Evolutionary conservation across 306 rosid genomes (phyloP).

Genomic region (Quercus alba): DNA sequence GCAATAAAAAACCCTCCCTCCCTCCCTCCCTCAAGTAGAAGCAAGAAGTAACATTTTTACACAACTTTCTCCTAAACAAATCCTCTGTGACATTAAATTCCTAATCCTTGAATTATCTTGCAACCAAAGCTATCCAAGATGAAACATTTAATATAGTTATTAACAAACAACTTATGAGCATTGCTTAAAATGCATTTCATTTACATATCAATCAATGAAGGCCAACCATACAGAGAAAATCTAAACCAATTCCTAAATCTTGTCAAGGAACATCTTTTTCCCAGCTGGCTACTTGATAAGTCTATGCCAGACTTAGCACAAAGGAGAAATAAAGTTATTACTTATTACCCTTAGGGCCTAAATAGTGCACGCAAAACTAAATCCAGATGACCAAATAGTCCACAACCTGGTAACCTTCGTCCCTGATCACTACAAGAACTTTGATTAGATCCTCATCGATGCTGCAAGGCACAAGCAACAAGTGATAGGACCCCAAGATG

Average conservation of each 20-base stretch:
- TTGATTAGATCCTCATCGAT: not conserved
- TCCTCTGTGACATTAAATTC: not conserved
- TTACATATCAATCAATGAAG: no score
- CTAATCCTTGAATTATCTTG: not conserved
- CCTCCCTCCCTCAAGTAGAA: not conserved
- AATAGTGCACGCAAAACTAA: not conserved
- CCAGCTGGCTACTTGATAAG: not conserved
- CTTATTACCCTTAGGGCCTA: not conserved
- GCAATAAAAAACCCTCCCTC: not conserved
- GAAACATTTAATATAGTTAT: not conserved
- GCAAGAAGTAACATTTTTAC: not conserved
- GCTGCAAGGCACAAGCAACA: not conserved
- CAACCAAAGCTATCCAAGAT: not conserved
- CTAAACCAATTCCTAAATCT: not conserved
- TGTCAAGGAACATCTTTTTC: not conserved
- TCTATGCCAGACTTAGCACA: not conserved
- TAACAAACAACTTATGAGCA: not conserved
- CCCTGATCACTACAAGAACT: not conserved
- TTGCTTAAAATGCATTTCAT: not conserved
- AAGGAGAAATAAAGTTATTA: not conserved
- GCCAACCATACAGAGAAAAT: not conserved
- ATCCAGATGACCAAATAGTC: not conserved
- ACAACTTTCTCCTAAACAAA: not conserved
- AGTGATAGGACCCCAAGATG: no score
- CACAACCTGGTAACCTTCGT: not conserved